Conservation (phyloP, 2,329 filamentous ascomycete species). For the Colletotrichum sp. region DNA sequence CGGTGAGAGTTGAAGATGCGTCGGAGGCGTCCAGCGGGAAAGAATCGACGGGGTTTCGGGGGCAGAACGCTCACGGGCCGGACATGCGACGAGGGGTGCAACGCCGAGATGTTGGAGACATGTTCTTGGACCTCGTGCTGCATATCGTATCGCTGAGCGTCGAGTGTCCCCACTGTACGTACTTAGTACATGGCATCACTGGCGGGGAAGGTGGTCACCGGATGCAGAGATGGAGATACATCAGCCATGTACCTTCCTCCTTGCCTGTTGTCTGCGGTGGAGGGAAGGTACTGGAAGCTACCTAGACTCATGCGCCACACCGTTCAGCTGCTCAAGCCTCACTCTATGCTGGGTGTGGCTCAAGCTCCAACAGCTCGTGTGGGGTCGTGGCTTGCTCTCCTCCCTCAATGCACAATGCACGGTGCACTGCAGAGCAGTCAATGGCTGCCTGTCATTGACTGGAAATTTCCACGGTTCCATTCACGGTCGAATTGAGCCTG, state of each 20-base stretch:
- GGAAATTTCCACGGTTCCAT: conserved; percentile 21
- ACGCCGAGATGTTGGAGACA: background rate
- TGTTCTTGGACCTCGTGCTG: conserved; percentile 8
- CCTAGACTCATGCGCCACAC: background rate
- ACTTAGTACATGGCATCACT: conserved; percentile 3
- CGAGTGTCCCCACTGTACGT: background rate
- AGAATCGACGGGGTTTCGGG: background rate
- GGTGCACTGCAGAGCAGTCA: background rate
- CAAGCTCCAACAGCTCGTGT: conserved; percentile 22
- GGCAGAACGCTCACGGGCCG: background rate
- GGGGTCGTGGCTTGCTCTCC: background rate
- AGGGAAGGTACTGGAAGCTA: background rate
- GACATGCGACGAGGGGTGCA: conserved; percentile 11
- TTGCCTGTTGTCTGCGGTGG: background rate
- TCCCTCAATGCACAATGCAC: background rate
- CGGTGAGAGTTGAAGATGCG: background rate
- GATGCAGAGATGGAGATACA: background rate
- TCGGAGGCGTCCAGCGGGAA: background rate
- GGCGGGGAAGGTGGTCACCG: background rate
- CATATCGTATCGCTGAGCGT: background rate
- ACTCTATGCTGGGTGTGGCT: background rate
- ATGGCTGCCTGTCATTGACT: conserved; percentile 6
- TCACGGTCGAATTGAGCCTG: conserved; percentile 5
- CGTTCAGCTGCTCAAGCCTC: background rate
- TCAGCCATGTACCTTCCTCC: background rate